Conservation (phyloP, 805 yeast species). For the Zygoascus biomembranicola region DNA sequence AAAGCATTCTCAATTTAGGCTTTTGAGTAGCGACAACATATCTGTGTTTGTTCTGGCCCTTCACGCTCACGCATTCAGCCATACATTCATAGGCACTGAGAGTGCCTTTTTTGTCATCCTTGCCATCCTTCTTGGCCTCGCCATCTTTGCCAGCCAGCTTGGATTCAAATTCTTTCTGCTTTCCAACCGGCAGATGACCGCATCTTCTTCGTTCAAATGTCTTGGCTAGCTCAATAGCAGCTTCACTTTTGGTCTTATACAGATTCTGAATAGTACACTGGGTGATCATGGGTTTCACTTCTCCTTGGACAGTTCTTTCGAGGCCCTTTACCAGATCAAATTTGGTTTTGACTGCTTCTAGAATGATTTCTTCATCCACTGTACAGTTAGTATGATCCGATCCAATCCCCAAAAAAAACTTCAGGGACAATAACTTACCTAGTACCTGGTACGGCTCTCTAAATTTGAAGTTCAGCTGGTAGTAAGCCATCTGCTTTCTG, state of each 20-base stretch:
- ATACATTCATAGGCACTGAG: conserved; percentile 62
- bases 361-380: conserved; percentile 72
- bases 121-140: conserved; percentile 16
- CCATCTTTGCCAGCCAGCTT: conserved; percentile 6
- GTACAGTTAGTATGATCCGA: conserved; percentile 22
- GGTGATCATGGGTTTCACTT: conserved; percentile 83
- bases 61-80: conserved; percentile 54
- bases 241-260: conserved; percentile 62
- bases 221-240: conserved; percentile 75
- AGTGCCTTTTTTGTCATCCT: conserved; percentile 18
- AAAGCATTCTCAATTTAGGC: conserved; percentile 52
- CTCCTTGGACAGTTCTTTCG: conserved; percentile 73
- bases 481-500: conserved; percentile 83
- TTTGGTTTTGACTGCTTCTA: conserved; percentile 55
- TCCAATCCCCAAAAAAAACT: too few relatives aligned
- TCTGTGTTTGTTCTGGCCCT: conserved; percentile 77
- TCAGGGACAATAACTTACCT: conserved; percentile 3
- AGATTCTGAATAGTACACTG: conserved; percentile 91
- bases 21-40: conserved; percentile 85
- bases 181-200: conserved; percentile 56
- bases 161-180: conserved; percentile 2
- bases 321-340: conserved; percentile 79
- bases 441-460: conserved; percentile 84
- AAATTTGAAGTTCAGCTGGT: conserved; percentile 80
- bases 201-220: conserved; percentile 86